Conservation (phyloP, 441 rosid species). For the Pelargonium citronellum region DNA sequence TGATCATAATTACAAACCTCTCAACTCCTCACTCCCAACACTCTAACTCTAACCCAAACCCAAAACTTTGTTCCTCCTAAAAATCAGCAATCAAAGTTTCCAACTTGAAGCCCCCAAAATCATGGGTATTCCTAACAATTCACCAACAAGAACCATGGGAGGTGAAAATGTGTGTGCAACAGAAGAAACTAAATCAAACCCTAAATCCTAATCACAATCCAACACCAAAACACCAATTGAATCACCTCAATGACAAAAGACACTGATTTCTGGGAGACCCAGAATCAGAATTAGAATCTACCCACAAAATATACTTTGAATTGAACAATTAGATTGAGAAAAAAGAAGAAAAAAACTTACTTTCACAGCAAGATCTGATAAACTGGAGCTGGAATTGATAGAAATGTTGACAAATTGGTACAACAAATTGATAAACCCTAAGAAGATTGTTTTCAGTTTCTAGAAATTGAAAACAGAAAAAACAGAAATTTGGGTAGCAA, state of each 20-base stretch:
- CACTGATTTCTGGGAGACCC: not conserved
- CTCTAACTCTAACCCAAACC: slow-evolving; percentile 9
- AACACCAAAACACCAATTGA: not conserved
- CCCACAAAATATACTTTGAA: not conserved
- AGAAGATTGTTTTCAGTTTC: not conserved
- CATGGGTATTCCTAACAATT: slow-evolving; percentile 20
- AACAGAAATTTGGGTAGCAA: not conserved
- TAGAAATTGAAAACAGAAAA: not conserved
- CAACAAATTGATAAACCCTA: slow-evolving; percentile 18
- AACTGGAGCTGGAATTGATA: slow-evolving; percentile 11
- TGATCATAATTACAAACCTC: slow-evolving; percentile 56
- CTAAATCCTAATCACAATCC: slow-evolving; percentile 8
- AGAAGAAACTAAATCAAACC: slow-evolving; percentile 1
- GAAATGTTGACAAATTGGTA: not conserved
- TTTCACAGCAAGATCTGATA: slow-evolving; percentile 14
- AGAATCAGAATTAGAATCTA: not conserved
- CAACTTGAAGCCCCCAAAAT: slow-evolving; percentile 26
- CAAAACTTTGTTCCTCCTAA: slow-evolving; percentile 17
- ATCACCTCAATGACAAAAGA: not conserved
- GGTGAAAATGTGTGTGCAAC: slow-evolving; percentile 6
- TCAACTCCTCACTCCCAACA: not conserved
- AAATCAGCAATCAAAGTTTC: not conserved
- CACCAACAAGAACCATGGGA: slow-evolving; percentile 18
- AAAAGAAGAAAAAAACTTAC: slow-evolving; percentile 20
- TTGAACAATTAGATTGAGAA: slow-evolving; percentile 13